Evolutionary conservation across 148 eudicot species (phyloP).

Genomic region (Silene conica): DNA sequence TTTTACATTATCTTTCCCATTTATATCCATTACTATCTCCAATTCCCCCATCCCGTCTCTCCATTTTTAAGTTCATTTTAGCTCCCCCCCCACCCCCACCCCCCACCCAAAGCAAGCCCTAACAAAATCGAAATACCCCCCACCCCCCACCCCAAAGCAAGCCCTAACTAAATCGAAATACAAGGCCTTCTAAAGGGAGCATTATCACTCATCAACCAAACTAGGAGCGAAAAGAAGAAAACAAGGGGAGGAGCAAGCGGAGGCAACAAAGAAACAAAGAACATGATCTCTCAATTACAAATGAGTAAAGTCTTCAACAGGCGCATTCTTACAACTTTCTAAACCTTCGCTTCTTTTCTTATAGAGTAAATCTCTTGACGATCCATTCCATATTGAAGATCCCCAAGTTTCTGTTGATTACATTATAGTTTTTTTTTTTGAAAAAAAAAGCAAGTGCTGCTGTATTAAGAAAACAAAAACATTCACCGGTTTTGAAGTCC

Average conservation of each 20-base stretch:
- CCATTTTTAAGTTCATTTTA: too few relatives aligned
- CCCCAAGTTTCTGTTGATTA: constrained; percentile 13
- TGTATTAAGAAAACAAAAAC: neutral
- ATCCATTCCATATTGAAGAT: constrained; percentile 15
- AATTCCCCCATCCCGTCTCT: too few relatives aligned
- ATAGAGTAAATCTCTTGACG: constrained; percentile 18
- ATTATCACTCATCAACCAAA: too few relatives aligned
- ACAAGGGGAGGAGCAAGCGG: neutral
- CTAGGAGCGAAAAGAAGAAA: neutral
- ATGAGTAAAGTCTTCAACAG: neutral
- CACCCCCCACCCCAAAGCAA: too few relatives aligned
- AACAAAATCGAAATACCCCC: too few relatives aligned
- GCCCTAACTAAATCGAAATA: too few relatives aligned
- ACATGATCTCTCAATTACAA: neutral
- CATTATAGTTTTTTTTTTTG: too few relatives aligned
- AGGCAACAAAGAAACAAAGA: neutral
- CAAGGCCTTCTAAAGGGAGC: too few relatives aligned
- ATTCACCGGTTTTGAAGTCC: constrained; percentile 77
- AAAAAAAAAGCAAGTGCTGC: constrained; percentile 5
- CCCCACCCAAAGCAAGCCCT: too few relatives aligned
- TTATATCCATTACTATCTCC: too few relatives aligned
- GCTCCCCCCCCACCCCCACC: too few relatives aligned
- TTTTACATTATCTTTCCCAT: too few relatives aligned
- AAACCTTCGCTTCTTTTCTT: constrained; percentile 7
- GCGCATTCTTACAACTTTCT: constrained; percentile 13